phyloP scores from a whole-genome alignment of 192 early-diverging fungal genomes.

The Umbelopsis sp. region DNA sequence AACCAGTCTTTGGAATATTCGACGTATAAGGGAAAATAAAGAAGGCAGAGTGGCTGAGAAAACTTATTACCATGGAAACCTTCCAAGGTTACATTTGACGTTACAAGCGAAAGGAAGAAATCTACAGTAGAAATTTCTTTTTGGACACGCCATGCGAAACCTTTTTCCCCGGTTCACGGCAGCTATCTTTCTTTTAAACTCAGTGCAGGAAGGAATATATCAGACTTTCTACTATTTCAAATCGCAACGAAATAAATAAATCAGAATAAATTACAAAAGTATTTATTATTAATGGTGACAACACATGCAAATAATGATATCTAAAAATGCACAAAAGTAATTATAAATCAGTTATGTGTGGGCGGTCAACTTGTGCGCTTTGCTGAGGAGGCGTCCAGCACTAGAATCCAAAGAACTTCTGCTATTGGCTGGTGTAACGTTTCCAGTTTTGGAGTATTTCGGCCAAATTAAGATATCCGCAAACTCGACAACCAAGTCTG shows the following conservation, averaged over 20 bases:
- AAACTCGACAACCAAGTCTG: background rate
- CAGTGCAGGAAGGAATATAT: no score
- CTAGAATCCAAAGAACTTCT: conserved; percentile 11
- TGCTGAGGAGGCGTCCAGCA: background rate
- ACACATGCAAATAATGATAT: no score
- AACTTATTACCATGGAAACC: background rate
- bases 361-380: background rate
- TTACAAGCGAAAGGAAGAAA: background rate
- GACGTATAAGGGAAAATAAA: conserved; percentile 23
- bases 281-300: no score
- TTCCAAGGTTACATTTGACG: background rate
- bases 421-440: conserved; percentile 17
- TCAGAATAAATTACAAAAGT: no score
- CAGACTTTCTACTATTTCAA: no score
- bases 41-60: conserved; percentile 13
- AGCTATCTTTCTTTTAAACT: no score
- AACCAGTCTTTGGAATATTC: background rate
- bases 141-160: background rate
- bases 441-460: background rate
- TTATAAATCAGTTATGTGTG: no score
- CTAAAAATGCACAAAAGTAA: no score
- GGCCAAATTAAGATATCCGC: background rate
- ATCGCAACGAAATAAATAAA: no score
- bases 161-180: no score
- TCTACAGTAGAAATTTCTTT: background rate